phyloP scores from a whole-genome alignment of 345 rosid species.

The Eucalyptus victrix region DNA sequence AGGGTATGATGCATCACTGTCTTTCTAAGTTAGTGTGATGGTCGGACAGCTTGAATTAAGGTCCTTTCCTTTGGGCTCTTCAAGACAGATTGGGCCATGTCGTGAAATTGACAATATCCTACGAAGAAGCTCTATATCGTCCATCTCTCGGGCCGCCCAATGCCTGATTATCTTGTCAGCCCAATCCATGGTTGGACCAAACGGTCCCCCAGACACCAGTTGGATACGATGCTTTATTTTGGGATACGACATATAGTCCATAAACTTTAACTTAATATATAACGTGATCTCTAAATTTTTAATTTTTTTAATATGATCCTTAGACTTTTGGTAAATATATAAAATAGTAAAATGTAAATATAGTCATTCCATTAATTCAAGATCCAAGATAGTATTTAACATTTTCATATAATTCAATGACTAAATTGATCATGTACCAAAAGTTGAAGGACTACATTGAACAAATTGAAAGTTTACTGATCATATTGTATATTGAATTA shows the following conservation, averaged over 20 bases:
- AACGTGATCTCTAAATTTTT: no score
- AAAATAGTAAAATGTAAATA: no score
- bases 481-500: no score
- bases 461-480: fast-evolving
- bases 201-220: background rate
- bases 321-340: no score
- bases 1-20: background rate
- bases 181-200: background rate
- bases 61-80: background rate
- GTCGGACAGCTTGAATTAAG: background rate
- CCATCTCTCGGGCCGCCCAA: background rate
- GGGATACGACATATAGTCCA: fast-evolving
- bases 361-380: no score
- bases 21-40: background rate
- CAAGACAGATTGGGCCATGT: background rate
- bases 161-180: background rate
- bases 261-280: no score
- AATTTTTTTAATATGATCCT: no score
- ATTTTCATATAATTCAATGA: no score
- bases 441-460: no score
- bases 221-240: background rate
- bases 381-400: no score
- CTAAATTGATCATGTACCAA: no score
- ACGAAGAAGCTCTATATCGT: background rate
- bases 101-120: background rate